Evolutionary conservation across 2,329 filamentous ascomycete genomes (phyloP), one percentile per base, ranked within the genome.

Genomic region (Monascus ruber): DNA sequence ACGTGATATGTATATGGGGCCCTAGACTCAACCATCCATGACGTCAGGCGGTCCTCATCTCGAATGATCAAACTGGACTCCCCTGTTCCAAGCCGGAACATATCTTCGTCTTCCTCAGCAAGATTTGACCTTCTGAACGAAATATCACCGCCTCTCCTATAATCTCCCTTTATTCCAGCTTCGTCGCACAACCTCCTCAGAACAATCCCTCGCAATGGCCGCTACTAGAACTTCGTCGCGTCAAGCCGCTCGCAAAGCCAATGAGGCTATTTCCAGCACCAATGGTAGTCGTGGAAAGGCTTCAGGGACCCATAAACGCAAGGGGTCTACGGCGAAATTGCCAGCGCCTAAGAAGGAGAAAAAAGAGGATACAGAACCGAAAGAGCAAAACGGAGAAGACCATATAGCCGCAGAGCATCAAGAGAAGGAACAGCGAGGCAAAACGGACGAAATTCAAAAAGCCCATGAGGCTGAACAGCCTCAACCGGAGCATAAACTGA

Each of bases 171-270:
- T 17, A 17, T 17, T 17, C 3, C 17, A 17, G 17, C 17, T 17
- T 17, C 27, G 6, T 10, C 24, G 11, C 10, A 36, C 35, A 8
- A 3, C 6, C 24, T 11, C 33, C 31, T 37, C 26, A 26, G n/a
- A 32, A 25, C 7, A 7, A 31, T 10, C 24, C 24, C n/a, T 28
- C 32, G 51, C 37, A 27, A 62, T 64, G 56, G 46, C 51, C 38
- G 40, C 51, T 8, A 52, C 54, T 34, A 49, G 62, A 43, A 59
- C 61, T 33, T 69, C 65, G 4, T 57, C 63, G 10, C 63, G 66
- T 27, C 55, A 64, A 43, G 64, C 65, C 4, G 64, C 64, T 6
- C 56, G 58, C 36, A 66, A 66, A 47, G 64, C 65, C 27, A 65
- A 65, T 40, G 55, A 66, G 43, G 60, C 64, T 25, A 60, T 63